Evolutionary conservation across 306 rosid species (phyloP).

Genomic region (Quillaja saponaria): DNA sequence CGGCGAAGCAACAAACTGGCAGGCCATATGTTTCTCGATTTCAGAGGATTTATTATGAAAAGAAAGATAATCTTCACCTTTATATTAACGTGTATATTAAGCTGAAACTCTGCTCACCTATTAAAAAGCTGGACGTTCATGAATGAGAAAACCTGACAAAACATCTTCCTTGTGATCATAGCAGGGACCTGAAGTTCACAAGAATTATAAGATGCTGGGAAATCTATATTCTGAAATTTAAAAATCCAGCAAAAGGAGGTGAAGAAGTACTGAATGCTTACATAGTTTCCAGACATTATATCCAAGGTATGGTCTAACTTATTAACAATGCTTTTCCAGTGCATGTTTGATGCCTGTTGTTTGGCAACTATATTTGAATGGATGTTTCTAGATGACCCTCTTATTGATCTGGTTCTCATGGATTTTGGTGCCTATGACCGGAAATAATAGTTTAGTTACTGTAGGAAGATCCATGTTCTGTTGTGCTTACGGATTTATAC

Average conservation of each 20-base stretch:
- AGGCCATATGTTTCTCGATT: conserved; percentile 19
- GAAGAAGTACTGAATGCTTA: conserved; percentile 37
- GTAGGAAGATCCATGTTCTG: not conserved
- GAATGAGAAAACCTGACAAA: conserved; percentile 82
- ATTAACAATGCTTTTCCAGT: conserved; percentile 84
- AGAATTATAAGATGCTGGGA: conserved; percentile 25
- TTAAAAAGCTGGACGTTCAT: conserved; percentile 87
- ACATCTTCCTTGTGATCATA: conserved; percentile 67
- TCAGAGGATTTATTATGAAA: conserved; percentile 10
- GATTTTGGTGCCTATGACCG: conserved; percentile 79
- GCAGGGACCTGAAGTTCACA: conserved; percentile 64
- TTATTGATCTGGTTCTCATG: conserved; percentile 58
- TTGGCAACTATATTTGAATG: conserved; percentile 76
- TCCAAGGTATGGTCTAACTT: conserved; percentile 58
- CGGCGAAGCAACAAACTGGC: conserved; percentile 83
- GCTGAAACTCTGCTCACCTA: conserved; percentile 52
- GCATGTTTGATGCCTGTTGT: conserved; percentile 77
- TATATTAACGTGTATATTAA: conserved; percentile 13
- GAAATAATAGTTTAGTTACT: conserved; percentile 10
- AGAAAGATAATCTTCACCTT: not conserved
- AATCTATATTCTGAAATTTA: conserved; percentile 8
- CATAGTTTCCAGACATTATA: conserved; percentile 63
- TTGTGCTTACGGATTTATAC: conserved; percentile 1
- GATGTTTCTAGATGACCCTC: conserved; percentile 77
- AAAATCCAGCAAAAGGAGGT: conserved; percentile 15